Base-by-base conservation (phyloP, 257 asterid species). In the Gentiana macrophylla region DNA sequence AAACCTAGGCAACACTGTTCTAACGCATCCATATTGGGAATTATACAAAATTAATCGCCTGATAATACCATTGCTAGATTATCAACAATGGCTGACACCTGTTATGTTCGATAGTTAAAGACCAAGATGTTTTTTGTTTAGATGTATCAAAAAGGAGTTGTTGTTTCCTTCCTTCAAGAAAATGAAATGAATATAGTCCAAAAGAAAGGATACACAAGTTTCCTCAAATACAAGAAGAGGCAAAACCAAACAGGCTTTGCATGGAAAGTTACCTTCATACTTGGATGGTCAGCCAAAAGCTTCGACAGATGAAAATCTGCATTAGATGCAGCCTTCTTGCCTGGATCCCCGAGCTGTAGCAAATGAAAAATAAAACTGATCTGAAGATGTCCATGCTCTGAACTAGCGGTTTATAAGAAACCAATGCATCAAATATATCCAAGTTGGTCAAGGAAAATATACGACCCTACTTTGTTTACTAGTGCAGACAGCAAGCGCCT, bases 251-350 rank as follows among this genome's bases (percentile, higher is more conserved):
- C n/a, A 9, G 2, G 44, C 2, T 13, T 4, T 32, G 5, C 48
- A 35, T 36, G 54, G 37, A 45, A 32, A 24, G 35, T 59, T 72
- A 92, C 95, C 98, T 92, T 92, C 98, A 88, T 92, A 77, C 87
- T 92, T 53, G 98, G 95, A 80, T 92, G 95, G 74, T 88, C 94
- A 46, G 91, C 51, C 70, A 92, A 73, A 70, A 88, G 84, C 75
- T 81, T 88, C 56, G 91, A 79, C 67, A 92, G 67, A 77, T 85
- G 98, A 81, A 76, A 92, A 67, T 92, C 97, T 50, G 97, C 95
- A 81, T 92, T 86, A 13, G 95, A 92, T 9, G 98, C 98, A 67
- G 82, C 93, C 70, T 92, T 92, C 69, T 80, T 92, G 55, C 83
- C 94, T 60, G 97, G 98, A 77, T 92, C 95, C 62, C 98, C 98